Evolutionary conservation across 2,329 filamentous ascomycete genomes (phyloP), one percentile per base, ranked within the genome.

Genomic region (Colletotrichum magnum): DNA sequence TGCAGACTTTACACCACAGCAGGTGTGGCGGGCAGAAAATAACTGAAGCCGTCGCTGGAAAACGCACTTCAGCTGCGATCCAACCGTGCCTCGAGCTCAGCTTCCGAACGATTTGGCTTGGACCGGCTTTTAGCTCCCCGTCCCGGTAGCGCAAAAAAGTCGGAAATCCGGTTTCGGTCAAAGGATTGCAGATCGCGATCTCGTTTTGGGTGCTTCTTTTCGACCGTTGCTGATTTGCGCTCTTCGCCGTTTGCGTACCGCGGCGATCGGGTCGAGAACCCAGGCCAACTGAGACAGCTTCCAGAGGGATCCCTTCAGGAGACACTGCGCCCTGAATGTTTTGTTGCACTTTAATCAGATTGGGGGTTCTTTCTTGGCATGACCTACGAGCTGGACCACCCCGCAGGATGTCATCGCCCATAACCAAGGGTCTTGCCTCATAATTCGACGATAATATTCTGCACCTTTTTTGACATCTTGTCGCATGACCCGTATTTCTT

Each of bases 31-130:
- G 28, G 12, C 41, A 43, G 13, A 5, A 43, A 13, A 43, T 15
- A n/a, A 48, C 56, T 28, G 15, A 48, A 36, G 39, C 1, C 56
- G 56, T 48, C 41, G 15, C 24, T 21, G 7, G 21, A 2, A 21
- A 28, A 28, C 5, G 9, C 28, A 28, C 32, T 48, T 58, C 41
- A 58, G 56, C 56, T 36, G 24, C 47, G 56, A 48, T 18, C 47
- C 56, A 58, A 24, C 47, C 6, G 41, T 28, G 24, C 56, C 47
- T 21, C 56, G 32, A 10, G 12, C 56, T 48, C 16, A 28, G 39
- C 24, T 41, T n/a, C 13, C 18, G 3, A 18, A 24, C 41, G 3
- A 32, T 48, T 48, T 6, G 21, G 56, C 9, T 48, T 48, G 48
- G n/a, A 5, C 18, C 18, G 10, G n/a, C 7, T 12, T 24, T 24